Evolutionary conservation across 805 yeast genomes (phyloP), one percentile per base, ranked within the genome.

Genomic region (Tetrapisispora nanseiensis): DNA sequence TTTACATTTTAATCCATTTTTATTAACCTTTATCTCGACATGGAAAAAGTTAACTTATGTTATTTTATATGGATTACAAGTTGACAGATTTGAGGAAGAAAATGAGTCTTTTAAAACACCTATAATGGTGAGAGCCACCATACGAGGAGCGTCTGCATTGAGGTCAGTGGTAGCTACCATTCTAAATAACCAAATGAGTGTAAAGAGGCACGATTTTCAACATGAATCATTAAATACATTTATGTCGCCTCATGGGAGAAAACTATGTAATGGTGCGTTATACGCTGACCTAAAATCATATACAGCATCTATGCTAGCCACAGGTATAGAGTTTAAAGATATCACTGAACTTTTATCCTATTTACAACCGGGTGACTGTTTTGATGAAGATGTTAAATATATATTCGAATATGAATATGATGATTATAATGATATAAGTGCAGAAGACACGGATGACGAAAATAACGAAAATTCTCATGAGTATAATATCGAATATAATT

Each of bases 11-110:
- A 80, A 80, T 51, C 92, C 92, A 18, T 83, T 79, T 51, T 54
- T 77, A 37, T 72, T 73, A 18, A 67, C 70, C 37, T 72, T 78
- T 46, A 61, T 80, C 9, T 74, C 75, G 37, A 54, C 76, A 6
- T 83, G 92, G 90, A 78, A 80, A 50, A 70, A 74, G 33, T 75
- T 77, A 51, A 79, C 87, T 2, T 71, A 70, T 45, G 68, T 78
- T 2, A 69, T 82, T 1, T 57, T 75, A 9, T 59, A 77, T 7
- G 85, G 86, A 0, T 59, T 82, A 6, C 83, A 79, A 50, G 69
- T 76, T 27, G 82, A 76, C 51, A 57, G 80, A 46, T 69, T 70
- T 42, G 80, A 73, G 52, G 68, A 65, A 33, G 55, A 56, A 4
- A 61, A 61, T 23, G 67, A 55, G 32, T 55, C 60, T 4, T 60